These are phyloP conservation scores for Hypoxylon sp. DNA, from an alignment of 2,329 filamentous ascomycete genomes.

Conservation along the genomic window DNA sequence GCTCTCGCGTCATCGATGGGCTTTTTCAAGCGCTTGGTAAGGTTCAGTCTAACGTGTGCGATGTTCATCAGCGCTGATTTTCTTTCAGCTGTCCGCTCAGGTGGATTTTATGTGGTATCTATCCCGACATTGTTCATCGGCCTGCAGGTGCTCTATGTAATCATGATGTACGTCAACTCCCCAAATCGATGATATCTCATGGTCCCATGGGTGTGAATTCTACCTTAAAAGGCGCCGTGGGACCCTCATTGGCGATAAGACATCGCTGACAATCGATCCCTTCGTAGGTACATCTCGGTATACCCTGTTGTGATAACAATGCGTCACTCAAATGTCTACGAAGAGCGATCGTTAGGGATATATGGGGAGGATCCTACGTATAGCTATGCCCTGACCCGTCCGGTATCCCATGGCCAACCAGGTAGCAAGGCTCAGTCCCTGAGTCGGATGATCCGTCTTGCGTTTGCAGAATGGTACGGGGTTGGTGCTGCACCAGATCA, in stretches of 20 bases:
- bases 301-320: conserved; percentile 67
- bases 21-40: conserved; percentile 73
- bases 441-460: conserved; percentile 43
- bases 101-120: conserved; percentile 75
- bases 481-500: conserved; percentile 48
- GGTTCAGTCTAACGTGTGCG: conserved; percentile 43
- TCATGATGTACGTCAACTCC: conserved; percentile 61
- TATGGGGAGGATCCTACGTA: conserved; percentile 52
- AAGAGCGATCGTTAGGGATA: conserved; percentile 70
- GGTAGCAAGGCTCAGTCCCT: conserved; percentile 37
- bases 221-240: not conserved
- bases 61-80: conserved; percentile 26
- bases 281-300: conserved; percentile 58
- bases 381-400: conserved; percentile 27
- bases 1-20: conserved; percentile 72
- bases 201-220: not conserved
- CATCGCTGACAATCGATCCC: conserved; percentile 5
- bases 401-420: conserved; percentile 39
- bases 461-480: conserved; percentile 50
- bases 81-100: conserved; percentile 70
- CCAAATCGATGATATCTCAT: not conserved
- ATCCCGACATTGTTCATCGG: conserved; percentile 68
- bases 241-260: not conserved
- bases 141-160: conserved; percentile 63
- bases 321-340: conserved; percentile 74